Conservation (phyloP, 2,329 filamentous ascomycete genomes). For the Colletotrichum lindemuthianum region DNA sequence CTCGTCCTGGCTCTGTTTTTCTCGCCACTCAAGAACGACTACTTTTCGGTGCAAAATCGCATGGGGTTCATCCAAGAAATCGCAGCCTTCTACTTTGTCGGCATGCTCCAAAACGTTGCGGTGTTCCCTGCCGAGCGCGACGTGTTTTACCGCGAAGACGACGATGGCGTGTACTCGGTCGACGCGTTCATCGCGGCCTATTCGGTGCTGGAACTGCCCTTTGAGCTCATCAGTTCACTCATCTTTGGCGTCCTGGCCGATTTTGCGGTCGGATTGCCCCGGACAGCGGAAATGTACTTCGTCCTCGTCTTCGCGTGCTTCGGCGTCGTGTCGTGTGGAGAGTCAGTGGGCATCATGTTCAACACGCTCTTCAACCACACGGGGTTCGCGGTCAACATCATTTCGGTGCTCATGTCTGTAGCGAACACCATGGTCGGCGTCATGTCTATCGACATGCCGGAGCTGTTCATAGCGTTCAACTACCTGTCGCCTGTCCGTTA, state of each 20-base stretch:
- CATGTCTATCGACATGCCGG: conserved; percentile 75
- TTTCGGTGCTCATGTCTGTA: conserved; percentile 74
- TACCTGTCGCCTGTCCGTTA: conserved; percentile 79
- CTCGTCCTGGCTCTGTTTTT: conserved; percentile 76
- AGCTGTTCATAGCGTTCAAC: conserved; percentile 74
- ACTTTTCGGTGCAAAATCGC: conserved; percentile 76
- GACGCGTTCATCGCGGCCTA: conserved; percentile 79
- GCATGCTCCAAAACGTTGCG: conserved; percentile 83
- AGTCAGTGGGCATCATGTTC: conserved; percentile 82
- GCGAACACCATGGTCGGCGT: conserved; percentile 78
- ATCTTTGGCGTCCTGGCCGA: conserved; percentile 73
- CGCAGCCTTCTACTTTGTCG: conserved; percentile 77
- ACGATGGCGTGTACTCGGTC: conserved; percentile 76
- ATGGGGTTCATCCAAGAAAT: conserved; percentile 80
- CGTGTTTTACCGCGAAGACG: conserved; percentile 81
- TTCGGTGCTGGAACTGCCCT: conserved; percentile 75
- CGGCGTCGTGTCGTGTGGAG: conserved; percentile 78
- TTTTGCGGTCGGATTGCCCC: conserved; percentile 72
- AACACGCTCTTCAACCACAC: conserved; percentile 80
- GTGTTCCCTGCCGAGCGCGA: conserved; percentile 78
- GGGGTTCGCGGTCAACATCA: conserved; percentile 80
- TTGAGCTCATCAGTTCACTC: conserved; percentile 73
- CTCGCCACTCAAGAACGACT: conserved; percentile 75
- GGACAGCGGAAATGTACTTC: conserved; percentile 73
- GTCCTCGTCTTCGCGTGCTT: conserved; percentile 75